Evolutionary conservation across 306 rosid species (phyloP).

Genomic region (Acmispon strigosus): DNA sequence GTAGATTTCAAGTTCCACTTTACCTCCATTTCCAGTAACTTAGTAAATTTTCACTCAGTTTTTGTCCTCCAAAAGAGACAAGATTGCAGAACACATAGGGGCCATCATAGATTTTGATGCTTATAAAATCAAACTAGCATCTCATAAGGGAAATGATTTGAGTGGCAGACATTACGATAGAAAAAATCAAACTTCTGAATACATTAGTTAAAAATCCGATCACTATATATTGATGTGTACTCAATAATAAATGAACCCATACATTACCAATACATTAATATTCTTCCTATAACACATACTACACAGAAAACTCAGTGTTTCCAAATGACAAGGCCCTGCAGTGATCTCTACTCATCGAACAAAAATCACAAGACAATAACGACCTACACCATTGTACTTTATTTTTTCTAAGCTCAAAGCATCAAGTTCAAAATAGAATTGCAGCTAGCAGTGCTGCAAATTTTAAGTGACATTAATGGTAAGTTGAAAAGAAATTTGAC

Average conservation of each 20-base stretch:
- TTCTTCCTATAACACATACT: slow-evolving; percentile 5
- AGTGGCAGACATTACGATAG: neutral
- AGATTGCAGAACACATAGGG: neutral
- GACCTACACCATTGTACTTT: slow-evolving; percentile 20
- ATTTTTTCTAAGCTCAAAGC: slow-evolving; percentile 28
- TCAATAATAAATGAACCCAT: neutral
- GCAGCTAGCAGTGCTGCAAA: slow-evolving; percentile 34
- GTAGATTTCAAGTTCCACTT: no score
- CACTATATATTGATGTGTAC: neutral
- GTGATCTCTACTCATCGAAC: neutral
- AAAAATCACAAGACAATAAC: slow-evolving; percentile 25
- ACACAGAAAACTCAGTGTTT: neutral
- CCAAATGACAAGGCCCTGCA: slow-evolving; percentile 1
- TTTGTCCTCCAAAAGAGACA: neutral
- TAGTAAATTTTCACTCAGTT: no score
- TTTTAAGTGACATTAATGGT: neutral
- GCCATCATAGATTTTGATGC: neutral
- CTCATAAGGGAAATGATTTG: neutral
- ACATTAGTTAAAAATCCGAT: neutral
- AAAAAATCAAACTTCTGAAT: neutral
- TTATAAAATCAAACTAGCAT: neutral
- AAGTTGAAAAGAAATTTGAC: neutral
- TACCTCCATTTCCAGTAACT: no score
- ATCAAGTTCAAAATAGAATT: slow-evolving; percentile 2
- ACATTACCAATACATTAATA: slow-evolving; percentile 3